phyloP scores from a whole-genome alignment of 495 filamentous ascomycete genomes.

The Rhypophila decipiens region DNA sequence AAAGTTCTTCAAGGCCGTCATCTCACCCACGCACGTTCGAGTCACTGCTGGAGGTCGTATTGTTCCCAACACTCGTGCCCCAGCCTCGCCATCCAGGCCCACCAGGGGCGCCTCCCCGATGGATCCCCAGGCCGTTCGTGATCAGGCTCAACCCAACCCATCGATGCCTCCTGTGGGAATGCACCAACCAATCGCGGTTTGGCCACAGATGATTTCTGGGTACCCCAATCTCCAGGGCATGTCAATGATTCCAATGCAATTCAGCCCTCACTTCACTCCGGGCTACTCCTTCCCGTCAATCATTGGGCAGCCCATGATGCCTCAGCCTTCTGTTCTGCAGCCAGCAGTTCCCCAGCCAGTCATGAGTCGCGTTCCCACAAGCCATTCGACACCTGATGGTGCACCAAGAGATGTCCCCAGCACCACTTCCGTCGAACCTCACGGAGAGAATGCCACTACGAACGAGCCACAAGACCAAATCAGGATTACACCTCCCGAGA shows the following conservation, averaged over 20 bases:
- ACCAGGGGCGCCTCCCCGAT: slow-evolving; percentile 23
- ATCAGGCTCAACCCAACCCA: slow-evolving; percentile 17
- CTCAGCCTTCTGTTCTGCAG: neutral
- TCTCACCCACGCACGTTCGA: slow-evolving; percentile 48
- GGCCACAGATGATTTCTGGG: slow-evolving; percentile 18
- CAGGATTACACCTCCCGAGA: slow-evolving; percentile 37
- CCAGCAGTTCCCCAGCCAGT: slow-evolving; percentile 4
- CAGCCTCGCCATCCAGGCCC: slow-evolving; percentile 37
- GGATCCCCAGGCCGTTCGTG: slow-evolving; percentile 8
- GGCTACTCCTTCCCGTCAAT: slow-evolving; percentile 10
- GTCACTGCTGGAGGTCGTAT: slow-evolving; percentile 52
- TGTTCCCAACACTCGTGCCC: slow-evolving; percentile 49
- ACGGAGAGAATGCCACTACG: slow-evolving; percentile 17
- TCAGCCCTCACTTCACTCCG: slow-evolving; percentile 19
- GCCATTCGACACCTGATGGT: slow-evolving; percentile 1
- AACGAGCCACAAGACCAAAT: slow-evolving; percentile 31
- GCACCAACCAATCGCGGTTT: slow-evolving; percentile 11
- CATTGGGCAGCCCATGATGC: neutral
- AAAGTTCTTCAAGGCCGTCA: slow-evolving; percentile 49
- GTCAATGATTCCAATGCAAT: slow-evolving; percentile 24
- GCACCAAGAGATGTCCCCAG: slow-evolving; percentile 21
- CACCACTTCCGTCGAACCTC: slow-evolving; percentile 16
- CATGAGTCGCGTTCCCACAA: slow-evolving; percentile 6
- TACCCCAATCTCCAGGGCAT: slow-evolving; percentile 24
- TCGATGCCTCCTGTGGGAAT: slow-evolving; percentile 5